phyloP scores from a whole-genome alignment of 495 filamentous ascomycete species.

The Jackrogersella minutella region DNA sequence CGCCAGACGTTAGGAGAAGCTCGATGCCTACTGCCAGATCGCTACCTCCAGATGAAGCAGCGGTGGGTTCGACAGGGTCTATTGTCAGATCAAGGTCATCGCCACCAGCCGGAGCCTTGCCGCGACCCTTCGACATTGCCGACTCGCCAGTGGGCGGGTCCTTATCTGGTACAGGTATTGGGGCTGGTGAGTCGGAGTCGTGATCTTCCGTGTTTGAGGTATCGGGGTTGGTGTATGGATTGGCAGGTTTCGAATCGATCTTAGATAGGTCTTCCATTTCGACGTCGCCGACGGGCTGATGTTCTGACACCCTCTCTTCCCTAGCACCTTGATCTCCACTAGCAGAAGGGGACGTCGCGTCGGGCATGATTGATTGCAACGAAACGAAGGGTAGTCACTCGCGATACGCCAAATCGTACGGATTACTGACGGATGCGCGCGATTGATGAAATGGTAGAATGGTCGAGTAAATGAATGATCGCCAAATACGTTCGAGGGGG shows the following conservation, averaged over 20 bases:
- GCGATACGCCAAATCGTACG: slow-evolving; percentile 14
- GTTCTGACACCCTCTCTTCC: slow-evolving; percentile 35
- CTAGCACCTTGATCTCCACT: slow-evolving; percentile 40
- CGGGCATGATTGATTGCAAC: slow-evolving; percentile 40
- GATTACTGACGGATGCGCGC: slow-evolving; percentile 24
- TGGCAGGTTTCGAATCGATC: slow-evolving; percentile 32
- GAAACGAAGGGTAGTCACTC: slow-evolving; percentile 18
- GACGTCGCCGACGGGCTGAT: slow-evolving; percentile 36
- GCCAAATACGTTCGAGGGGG: slow-evolving; percentile 12
- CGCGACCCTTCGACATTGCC: slow-evolving; percentile 33
- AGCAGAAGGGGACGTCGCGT: slow-evolving; percentile 32
- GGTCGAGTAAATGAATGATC: slow-evolving; percentile 32
- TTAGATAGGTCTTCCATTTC: slow-evolving; percentile 46
- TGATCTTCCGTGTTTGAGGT: slow-evolving; percentile 24
- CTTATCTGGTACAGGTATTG: slow-evolving; percentile 39
- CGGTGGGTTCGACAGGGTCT: slow-evolving; percentile 50
- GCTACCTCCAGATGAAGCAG: slow-evolving; percentile 48
- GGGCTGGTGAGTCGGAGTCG: slow-evolving; percentile 20
- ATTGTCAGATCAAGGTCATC: slow-evolving; percentile 51
- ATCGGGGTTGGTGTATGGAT: slow-evolving; percentile 29
- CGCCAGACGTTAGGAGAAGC: slow-evolving; percentile 79
- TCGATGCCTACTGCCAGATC: slow-evolving; percentile 64
- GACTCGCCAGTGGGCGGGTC: slow-evolving; percentile 29
- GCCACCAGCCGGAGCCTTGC: slow-evolving; percentile 29
- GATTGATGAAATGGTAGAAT: slow-evolving; percentile 14